A percentile compares a stretch with the other conserved stretches of the same genome.
These are phyloP conservation scores for Streptanthus diversifolius DNA, from an alignment of 345 rosid species.

Conservation along the genomic window DNA sequence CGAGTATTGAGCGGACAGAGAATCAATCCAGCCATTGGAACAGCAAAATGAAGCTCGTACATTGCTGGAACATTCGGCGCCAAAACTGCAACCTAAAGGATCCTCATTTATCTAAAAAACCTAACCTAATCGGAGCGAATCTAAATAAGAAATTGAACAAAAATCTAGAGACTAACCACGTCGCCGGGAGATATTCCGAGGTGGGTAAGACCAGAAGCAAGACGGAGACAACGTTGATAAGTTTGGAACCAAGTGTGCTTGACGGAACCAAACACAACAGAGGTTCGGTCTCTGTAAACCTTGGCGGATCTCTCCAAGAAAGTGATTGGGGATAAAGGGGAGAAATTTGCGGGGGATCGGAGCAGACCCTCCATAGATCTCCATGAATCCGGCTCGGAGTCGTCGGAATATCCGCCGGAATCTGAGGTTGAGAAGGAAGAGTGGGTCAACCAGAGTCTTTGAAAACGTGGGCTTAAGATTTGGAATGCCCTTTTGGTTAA, in stretches of 20 bases:
- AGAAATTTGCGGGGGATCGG: conserved; percentile 56
- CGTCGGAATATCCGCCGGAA: background rate
- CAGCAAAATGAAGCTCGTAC: conserved; percentile 82
- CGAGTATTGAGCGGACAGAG: conserved; percentile 72
- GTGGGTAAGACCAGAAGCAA: conserved; percentile 67
- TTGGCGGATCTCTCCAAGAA: conserved; percentile 72
- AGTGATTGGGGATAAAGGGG: conserved; percentile 63
- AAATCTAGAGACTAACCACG: conserved; percentile 45
- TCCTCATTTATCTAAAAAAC: background rate
- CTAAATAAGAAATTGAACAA: background rate
- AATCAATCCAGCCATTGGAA: conserved; percentile 75
- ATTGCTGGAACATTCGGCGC: conserved; percentile 74
- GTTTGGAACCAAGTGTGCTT: conserved; percentile 62
- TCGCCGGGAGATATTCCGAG: conserved; percentile 60
- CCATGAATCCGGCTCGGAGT: conserved; percentile 43
- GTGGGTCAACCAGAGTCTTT: background rate
- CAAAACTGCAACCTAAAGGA: conserved; percentile 54
- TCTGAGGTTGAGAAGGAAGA: conserved; percentile 1
- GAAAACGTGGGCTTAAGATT: conserved; percentile 12
- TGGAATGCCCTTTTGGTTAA: conserved; percentile 12
- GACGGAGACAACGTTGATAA: conserved; percentile 54
- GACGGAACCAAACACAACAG: conserved; percentile 51
- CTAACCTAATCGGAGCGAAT: background rate
- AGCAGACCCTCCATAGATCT: conserved; percentile 55
- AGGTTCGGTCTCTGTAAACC: conserved; percentile 55